Base-by-base conservation (phyloP, 176 grass and related monocot genomes). In the Oryza nivara region DNA sequence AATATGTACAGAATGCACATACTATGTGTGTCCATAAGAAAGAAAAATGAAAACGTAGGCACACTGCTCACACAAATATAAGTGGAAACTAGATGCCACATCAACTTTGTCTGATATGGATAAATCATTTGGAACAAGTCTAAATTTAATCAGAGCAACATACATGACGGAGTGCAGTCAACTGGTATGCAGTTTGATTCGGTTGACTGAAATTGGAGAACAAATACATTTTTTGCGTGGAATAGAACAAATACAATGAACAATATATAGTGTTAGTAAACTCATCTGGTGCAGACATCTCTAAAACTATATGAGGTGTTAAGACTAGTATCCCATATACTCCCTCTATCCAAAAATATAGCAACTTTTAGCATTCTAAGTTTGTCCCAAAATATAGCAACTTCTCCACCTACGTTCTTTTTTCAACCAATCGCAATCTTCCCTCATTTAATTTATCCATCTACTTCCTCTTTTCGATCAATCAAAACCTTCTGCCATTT, bases 41-140 rank as follows among this genome's bases (percentile, higher is more conserved):
- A 70, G 70, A 70, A 49, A 22, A 70, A 26, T 76, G 36, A 45
- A 16, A 26, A 48, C 4, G 32, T 11, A 6, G 4, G 26, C 14
- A 73, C 51, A 76, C 12, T 60, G 16, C 7, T 60, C 12, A 19
- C 40, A 25, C 19, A 54, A 69, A 80, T 46, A 54, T 69, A 69
- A 69, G 78, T 34, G 51, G 6, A 30, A 80, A 16, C n/a, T 41
- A 84, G 47, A 43, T 41, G 72, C 41, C 45, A 75, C 34, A 76
- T 28, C 64, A 51, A 76, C 73, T 23, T 76, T 40, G 6, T 76
- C 45, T 66, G 11, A 66, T 17, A 45, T 11, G 7, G 6, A 74
- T 28, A n/a, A 32, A 65, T 48, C 17, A 66, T 66, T 52, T 9
- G 15, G 38, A 66, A 65, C 45, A 26, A 64, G 23, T 56, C 40